These are phyloP conservation scores for Phytophthora brassicae DNA, from an alignment of 352 stramenopile genomes.

Conservation along the genomic window DNA sequence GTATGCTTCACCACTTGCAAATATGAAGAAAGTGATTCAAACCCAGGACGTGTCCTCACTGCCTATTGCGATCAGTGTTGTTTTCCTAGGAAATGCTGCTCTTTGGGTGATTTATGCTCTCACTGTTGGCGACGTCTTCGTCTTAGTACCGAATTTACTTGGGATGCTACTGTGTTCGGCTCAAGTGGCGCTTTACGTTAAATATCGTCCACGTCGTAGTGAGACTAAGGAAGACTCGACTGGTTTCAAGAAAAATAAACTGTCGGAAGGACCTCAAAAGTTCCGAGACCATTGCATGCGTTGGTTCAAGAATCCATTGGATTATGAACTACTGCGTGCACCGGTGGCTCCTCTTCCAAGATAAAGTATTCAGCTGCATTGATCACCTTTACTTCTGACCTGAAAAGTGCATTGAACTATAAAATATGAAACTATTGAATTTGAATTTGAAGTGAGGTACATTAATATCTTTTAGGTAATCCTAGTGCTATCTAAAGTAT, in stretches of 20 bases:
- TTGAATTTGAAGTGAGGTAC: no score
- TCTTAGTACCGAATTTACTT: conserved; percentile 35
- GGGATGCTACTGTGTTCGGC: conserved; percentile 30
- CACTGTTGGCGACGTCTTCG: conserved; percentile 25
- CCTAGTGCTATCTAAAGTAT: no score
- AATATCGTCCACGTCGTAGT: conserved; percentile 14
- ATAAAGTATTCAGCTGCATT: conserved; percentile 4
- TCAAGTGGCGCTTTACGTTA: conserved; percentile 34
- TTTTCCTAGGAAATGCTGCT: conserved; percentile 32
- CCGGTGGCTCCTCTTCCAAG: conserved; percentile 19
- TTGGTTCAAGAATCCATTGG: conserved; percentile 28
- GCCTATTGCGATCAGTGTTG: conserved; percentile 30
- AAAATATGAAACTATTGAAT: no score
- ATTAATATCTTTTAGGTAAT: no score
- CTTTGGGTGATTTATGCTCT: conserved; percentile 35
- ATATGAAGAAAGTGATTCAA: conserved; percentile 39
- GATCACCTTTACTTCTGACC: no score
- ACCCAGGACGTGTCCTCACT: conserved; percentile 32
- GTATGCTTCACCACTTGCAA: conserved; percentile 31
- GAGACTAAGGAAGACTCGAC: conserved; percentile 10
- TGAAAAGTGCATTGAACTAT: no score
- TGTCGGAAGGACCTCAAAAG: conserved; percentile 5
- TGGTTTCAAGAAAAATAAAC: conserved; percentile 17
- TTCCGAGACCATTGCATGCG: conserved; percentile 6
- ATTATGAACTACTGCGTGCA: conserved; percentile 22